phyloP scores from a whole-genome alignment of 2,329 filamentous ascomycete species.

The Chalaropsis ovoidea region DNA sequence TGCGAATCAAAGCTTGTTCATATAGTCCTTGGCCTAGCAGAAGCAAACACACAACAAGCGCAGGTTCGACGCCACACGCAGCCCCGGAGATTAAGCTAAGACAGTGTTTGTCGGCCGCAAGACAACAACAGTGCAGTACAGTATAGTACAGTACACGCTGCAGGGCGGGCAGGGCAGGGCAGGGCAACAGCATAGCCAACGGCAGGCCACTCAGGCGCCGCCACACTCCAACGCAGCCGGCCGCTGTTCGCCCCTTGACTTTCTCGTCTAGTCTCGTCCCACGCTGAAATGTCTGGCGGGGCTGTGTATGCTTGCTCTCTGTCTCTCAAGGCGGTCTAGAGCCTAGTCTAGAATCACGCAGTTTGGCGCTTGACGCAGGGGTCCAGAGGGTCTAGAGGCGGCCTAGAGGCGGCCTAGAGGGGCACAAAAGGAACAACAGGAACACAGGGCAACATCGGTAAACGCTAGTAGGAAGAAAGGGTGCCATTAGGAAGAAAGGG shows the following conservation, averaged over 20 bases:
- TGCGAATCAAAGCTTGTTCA: constrained; percentile 7
- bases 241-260: not conserved
- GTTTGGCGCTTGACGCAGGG: not conserved
- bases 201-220: not conserved
- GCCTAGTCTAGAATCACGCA: not conserved
- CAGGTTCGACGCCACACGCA: not conserved
- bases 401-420: not conserved
- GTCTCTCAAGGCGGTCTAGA: not conserved
- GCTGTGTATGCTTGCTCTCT: too few species aligned
- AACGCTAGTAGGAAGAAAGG: not conserved
- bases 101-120: not conserved
- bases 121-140: not conserved
- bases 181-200: not conserved
- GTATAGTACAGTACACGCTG: not conserved
- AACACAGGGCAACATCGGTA: not conserved
- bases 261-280: not conserved
- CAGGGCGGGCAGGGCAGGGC: too few species aligned
- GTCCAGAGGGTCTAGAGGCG: not conserved
- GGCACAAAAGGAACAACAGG: not conserved
- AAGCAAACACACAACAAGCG: not conserved
- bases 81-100: constrained; percentile 12
- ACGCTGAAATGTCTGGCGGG: not conserved
- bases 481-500: not conserved
- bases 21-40: not conserved
- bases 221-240: not conserved